Evolutionary conservation across 2,329 filamentous ascomycete genomes (phyloP).

Genomic region (Pyrenochaeta sp.): DNA sequence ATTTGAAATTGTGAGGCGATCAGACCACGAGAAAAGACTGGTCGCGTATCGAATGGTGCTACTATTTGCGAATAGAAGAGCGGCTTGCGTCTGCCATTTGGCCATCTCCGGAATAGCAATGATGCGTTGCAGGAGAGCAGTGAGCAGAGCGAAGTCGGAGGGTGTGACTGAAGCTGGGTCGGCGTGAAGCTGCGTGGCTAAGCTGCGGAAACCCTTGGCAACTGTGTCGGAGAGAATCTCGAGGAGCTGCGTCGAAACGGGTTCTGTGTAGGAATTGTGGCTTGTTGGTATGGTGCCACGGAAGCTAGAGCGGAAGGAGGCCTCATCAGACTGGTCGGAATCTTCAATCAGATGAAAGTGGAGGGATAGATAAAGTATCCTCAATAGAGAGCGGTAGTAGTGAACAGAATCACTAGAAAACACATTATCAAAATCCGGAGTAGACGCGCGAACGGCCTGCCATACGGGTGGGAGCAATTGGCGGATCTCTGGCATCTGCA

Average conservation of each 20-base stretch:
- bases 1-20: constrained; percentile 71
- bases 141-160: constrained; percentile 85
- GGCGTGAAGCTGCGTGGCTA: constrained; percentile 85
- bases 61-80: constrained; percentile 62
- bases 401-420: constrained; percentile 65
- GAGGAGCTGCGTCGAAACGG: constrained; percentile 61
- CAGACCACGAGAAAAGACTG: constrained; percentile 92
- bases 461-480: constrained; percentile 66
- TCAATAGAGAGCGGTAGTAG: constrained; percentile 85
- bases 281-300: constrained; percentile 42
- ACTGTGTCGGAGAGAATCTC: constrained; percentile 84
- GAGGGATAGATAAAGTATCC: constrained; percentile 83
- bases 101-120: constrained; percentile 79
- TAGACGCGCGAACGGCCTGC: constrained; percentile 65
- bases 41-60: constrained; percentile 82
- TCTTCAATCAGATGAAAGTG: constrained; percentile 64
- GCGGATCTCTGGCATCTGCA: constrained; percentile 61
- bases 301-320: constrained; percentile 45
- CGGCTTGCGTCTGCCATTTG: constrained; percentile 63
- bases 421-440: constrained; percentile 67
- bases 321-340: constrained; percentile 36
- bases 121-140: constrained; percentile 85
- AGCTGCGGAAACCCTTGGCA: constrained; percentile 79
- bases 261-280: constrained; percentile 53
- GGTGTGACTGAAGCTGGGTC: constrained; percentile 70